Evolutionary conservation across 192 early-diverging fungal genomes (phyloP).

Genomic region (Entomortierella lignicola): DNA sequence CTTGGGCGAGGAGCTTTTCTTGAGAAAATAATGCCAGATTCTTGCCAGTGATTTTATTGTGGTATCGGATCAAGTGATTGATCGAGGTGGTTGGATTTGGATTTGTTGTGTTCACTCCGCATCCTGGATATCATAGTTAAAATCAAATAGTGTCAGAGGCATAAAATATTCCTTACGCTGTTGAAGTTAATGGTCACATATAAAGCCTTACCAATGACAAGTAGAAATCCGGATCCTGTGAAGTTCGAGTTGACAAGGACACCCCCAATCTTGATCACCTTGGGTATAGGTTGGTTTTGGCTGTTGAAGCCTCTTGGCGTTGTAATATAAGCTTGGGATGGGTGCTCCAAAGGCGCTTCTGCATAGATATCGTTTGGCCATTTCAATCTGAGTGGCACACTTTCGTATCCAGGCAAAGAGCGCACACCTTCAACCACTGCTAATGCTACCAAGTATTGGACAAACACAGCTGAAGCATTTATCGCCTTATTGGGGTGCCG

Average conservation of each 20-base stretch:
- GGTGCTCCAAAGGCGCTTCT: conserved; percentile 49
- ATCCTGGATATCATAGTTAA: conserved; percentile 65
- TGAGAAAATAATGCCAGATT: conserved; percentile 67
- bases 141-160: too few species aligned
- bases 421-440: conserved; percentile 88
- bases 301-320: conserved; percentile 15
- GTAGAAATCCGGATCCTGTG: conserved; percentile 73
- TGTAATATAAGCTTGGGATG: conserved; percentile 20
- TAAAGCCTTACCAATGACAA: conserved; percentile 91
- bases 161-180: too few species aligned
- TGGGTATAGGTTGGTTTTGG: conserved; percentile 8
- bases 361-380: conserved; percentile 99
- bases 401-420: conserved; percentile 75
- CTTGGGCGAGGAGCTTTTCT: conserved; percentile 73
- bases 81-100: conserved; percentile 86
- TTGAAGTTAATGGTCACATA: too few species aligned
- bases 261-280: conserved; percentile 86
- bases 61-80: conserved; percentile 78
- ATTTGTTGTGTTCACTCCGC: conserved; percentile 91
- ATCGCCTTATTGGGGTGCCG: conserved; percentile 67
- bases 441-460: conserved; percentile 93
- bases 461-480: conserved; percentile 79
- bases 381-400: conserved; percentile 89
- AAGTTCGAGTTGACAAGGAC: conserved; percentile 89
- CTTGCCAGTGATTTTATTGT: conserved; percentile 63